Percentiles rank a stretch among this genome's conserved stretches.
Conservation (phyloP, 2,329 filamentous ascomycete species). For the Celoporthe dispersa region DNA sequence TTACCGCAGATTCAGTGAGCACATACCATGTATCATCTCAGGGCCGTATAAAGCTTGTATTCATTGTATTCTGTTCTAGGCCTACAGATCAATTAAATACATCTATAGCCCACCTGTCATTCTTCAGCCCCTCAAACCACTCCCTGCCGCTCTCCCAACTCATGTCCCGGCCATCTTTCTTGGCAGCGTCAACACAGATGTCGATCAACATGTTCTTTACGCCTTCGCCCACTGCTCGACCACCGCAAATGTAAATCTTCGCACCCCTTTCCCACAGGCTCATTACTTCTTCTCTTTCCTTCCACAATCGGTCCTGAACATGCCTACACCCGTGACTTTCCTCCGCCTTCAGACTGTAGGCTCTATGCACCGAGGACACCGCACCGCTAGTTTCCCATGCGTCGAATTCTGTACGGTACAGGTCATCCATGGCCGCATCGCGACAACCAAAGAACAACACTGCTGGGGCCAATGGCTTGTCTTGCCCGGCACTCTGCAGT, state of each 20-base stretch:
- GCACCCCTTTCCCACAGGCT: neutral
- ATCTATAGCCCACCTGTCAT: neutral
- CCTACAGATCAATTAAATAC: neutral
- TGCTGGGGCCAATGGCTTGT: neutral
- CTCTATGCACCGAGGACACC: neutral
- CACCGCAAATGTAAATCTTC: neutral
- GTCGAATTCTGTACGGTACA: neutral
- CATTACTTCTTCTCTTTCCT: neutral
- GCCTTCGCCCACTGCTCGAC: neutral
- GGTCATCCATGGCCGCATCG: neutral
- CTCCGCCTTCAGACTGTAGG: neutral
- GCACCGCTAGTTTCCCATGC: neutral
- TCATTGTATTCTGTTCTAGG: no score
- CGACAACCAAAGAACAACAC: neutral
- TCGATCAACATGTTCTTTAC: neutral
- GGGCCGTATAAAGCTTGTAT: no score
- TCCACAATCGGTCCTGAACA: neutral
- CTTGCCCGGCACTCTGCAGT: neutral
- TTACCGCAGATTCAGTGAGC: no score
- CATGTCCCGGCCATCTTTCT: neutral
- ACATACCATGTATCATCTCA: no score
- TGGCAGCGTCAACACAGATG: neutral
- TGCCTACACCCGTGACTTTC: neutral
- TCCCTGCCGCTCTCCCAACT: neutral
- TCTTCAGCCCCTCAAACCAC: neutral